Evolutionary conservation across 192 early-diverging fungal genomes (phyloP).

Genomic region (Rhizophagus clarus): DNA sequence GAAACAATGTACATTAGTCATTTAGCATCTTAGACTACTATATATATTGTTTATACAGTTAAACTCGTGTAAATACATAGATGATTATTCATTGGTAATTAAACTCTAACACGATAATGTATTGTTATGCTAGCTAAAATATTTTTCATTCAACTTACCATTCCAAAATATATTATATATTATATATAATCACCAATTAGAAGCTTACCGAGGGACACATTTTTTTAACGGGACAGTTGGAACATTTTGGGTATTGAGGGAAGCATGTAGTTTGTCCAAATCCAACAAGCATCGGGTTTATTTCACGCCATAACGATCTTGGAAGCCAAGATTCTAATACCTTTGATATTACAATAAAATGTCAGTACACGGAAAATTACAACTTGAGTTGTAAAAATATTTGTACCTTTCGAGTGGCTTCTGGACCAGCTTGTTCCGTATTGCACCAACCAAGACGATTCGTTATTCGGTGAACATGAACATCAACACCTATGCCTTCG

Average conservation of each 20-base stretch:
- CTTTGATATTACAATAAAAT: conserved; percentile 34
- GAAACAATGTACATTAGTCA: too few relatives aligned
- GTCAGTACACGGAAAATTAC: not conserved
- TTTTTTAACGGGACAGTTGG: conserved; percentile 73
- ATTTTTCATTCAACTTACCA: not conserved
- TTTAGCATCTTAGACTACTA: too few relatives aligned
- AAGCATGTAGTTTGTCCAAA: conserved; percentile 86
- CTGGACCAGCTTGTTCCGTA: conserved; percentile 73
- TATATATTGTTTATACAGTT: too few relatives aligned
- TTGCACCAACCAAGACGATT: conserved; percentile 89
- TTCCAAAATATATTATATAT: not conserved
- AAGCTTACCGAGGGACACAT: conserved; percentile 8
- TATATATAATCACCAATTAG: not conserved
- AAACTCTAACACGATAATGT: too few relatives aligned
- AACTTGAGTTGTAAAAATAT: not conserved
- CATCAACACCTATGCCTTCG: conserved; percentile 92
- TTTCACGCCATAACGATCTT: conserved; percentile 77
- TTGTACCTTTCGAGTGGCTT: conserved; percentile 70
- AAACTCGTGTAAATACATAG: too few relatives aligned
- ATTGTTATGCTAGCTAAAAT: too few relatives aligned
- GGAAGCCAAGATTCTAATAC: conserved; percentile 83
- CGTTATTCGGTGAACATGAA: conserved; percentile 90
- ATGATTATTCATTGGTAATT: too few relatives aligned
- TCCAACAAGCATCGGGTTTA: conserved; percentile 90
- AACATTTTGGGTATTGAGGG: conserved; percentile 74